Percentiles rank a stretch among this genome's conserved stretches.
These are phyloP conservation scores for Phytophthora pinifolia DNA, from an alignment of 352 stramenopile species.

Conservation along the genomic window DNA sequence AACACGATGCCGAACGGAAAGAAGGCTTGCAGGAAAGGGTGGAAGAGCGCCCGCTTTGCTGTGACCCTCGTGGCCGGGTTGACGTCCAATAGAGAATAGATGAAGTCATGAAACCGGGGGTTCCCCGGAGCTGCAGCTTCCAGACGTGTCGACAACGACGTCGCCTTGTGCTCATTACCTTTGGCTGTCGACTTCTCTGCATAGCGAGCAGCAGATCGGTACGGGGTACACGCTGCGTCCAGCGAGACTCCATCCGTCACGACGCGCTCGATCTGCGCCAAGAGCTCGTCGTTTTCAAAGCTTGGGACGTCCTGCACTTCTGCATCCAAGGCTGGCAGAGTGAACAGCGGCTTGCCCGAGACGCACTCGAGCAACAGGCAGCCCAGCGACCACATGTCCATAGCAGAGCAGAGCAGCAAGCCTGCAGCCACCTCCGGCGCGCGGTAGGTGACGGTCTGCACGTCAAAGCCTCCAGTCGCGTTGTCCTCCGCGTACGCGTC, in stretches of 20 bases:
- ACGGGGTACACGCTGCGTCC: constrained; percentile 21
- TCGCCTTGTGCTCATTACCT: constrained; percentile 1
- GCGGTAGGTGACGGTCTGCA: constrained; percentile 76
- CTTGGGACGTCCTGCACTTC: constrained; percentile 17
- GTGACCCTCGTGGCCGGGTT: constrained; percentile 46
- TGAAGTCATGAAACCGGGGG: constrained; percentile 52
- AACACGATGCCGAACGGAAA: constrained; percentile 74
- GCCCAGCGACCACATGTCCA: constrained; percentile 82
- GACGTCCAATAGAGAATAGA: constrained; percentile 49
- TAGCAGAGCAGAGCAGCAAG: constrained; percentile 51
- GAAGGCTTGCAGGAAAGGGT: constrained; percentile 69
- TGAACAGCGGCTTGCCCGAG: constrained; percentile 59
- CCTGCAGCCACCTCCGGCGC: constrained; percentile 71
- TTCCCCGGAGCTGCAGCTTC: constrained; percentile 31
- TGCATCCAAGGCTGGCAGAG: constrained; percentile 16
- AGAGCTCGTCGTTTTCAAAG: constrained; percentile 38
- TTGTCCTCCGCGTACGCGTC: constrained; percentile 35
- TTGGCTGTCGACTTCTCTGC: constrained; percentile 2
- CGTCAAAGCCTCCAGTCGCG: constrained; percentile 47
- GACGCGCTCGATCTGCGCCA: constrained; percentile 46
- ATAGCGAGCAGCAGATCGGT: constrained; percentile 34
- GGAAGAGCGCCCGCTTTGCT: constrained; percentile 52
- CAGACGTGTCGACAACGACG: constrained; percentile 28
- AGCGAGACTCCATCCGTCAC: constrained; percentile 34
- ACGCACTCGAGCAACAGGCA: constrained; percentile 71